phyloP scores from a whole-genome alignment of 805 yeast genomes.

The Komagataella pastoris region DNA sequence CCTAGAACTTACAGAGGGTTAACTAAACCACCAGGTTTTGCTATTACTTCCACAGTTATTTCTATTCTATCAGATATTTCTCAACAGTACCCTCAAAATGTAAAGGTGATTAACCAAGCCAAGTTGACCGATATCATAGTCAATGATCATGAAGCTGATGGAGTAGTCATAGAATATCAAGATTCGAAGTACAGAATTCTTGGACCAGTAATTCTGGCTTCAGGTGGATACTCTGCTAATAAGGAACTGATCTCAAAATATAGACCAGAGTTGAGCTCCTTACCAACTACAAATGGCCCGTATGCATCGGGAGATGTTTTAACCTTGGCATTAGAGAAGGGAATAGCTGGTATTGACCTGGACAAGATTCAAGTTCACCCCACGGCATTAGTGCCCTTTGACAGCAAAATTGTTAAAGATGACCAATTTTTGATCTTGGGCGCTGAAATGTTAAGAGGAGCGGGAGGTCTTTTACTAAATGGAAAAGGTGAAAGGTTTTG shows the following conservation, averaged over 20 bases:
- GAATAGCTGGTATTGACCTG: slow-evolving; percentile 46
- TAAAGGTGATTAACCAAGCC: slow-evolving; percentile 16
- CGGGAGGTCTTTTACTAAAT: slow-evolving; percentile 48
- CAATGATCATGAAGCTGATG: slow-evolving; percentile 8
- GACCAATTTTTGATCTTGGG: slow-evolving; percentile 32
- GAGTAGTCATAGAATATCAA: slow-evolving; percentile 15
- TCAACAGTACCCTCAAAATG: slow-evolving; percentile 25
- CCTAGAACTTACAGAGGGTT: slow-evolving; percentile 76
- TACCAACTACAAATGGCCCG: slow-evolving; percentile 48
- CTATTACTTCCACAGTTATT: slow-evolving; percentile 40
- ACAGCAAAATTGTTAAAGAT: slow-evolving; percentile 22
- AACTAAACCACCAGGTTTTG: slow-evolving; percentile 53
- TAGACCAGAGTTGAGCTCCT: slow-evolving; percentile 41
- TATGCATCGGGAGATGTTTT: slow-evolving; percentile 58
- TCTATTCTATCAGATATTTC: slow-evolving; percentile 34
- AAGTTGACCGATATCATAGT: slow-evolving; percentile 26
- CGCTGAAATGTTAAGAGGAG: slow-evolving; percentile 55
- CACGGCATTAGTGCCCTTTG: slow-evolving; percentile 45
- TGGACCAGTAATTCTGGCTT: slow-evolving; percentile 50
- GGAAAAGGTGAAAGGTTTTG: slow-evolving; percentile 11
- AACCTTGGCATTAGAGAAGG: slow-evolving; percentile 33
- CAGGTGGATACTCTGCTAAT: slow-evolving; percentile 54
- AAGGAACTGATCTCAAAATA: slow-evolving; percentile 38
- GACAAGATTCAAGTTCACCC: slow-evolving; percentile 61
- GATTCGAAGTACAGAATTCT: slow-evolving; percentile 14